phyloP scores from a whole-genome alignment of 176 grass and related monocot genomes.

The Pontederia paniculata region DNA sequence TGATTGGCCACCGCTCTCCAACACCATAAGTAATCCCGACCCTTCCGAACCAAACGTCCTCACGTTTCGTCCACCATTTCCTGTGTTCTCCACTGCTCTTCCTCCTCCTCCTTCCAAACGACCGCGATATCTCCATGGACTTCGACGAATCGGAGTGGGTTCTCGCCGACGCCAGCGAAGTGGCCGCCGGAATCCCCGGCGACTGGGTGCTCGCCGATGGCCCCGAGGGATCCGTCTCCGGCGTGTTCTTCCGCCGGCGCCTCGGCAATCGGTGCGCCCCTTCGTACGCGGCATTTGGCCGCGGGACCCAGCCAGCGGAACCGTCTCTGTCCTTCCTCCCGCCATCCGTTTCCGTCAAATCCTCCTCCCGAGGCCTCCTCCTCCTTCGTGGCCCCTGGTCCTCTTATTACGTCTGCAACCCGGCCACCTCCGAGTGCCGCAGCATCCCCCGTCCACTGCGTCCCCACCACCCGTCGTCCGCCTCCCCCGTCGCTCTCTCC shows the following conservation, averaged over 20 bases:
- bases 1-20: no score
- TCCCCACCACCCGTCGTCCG: not conserved
- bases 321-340: slow-evolving; percentile 25
- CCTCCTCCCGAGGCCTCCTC: slow-evolving; percentile 20
- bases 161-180: slow-evolving; percentile 1
- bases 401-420: slow-evolving; percentile 23
- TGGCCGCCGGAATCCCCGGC: not conserved
- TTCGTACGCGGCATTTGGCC: slow-evolving; percentile 16
- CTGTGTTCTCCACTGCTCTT: not conserved
- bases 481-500: slow-evolving; percentile 6
- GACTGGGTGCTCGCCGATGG: slow-evolving; percentile 18
- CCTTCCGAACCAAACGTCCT: not conserved
- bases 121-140: not conserved
- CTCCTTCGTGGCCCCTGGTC: slow-evolving; percentile 25
- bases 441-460: slow-evolving; percentile 8
- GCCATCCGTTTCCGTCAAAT: slow-evolving; percentile 16
- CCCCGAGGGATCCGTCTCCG: slow-evolving; percentile 16
- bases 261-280: not conserved
- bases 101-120: not conserved
- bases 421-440: slow-evolving; percentile 13
- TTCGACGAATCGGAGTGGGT: slow-evolving; percentile 24
- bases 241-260: slow-evolving; percentile 13
- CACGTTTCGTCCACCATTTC: not conserved
- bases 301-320: not conserved
- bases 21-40: not conserved